Base-by-base conservation (phyloP, 2,329 filamentous ascomycete genomes). In the Claviceps citrina region DNA sequence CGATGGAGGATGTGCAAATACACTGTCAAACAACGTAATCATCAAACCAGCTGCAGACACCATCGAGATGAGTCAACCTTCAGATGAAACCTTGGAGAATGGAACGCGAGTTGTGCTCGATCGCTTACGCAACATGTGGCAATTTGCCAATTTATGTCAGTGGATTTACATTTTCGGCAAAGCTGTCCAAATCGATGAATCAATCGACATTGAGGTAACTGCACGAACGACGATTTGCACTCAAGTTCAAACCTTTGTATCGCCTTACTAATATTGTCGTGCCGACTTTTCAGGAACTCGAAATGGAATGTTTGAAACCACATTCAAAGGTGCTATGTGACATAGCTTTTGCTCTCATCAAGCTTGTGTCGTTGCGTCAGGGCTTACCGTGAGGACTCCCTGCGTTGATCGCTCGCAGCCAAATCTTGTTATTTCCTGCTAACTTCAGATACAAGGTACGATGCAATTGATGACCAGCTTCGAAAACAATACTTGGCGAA, bases 381-480 rank as follows among this genome's bases (percentile, higher is more conserved):
- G 87, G 87, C 47, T 67, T 96, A 36, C 93, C 81, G 86, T 94
- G 73, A 49, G 83, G 70, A 45, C 31, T 42, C 19, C 30, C 34
- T 15, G 10, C 25, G 7, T 15, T 39, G 30, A 13, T 10, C 36
- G 38, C 38, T 34, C 28, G 3, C 19, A 26, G 28, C 12, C 28
- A 19, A 8, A 12, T 20, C 25, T 16, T 22, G 16, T 43, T 50
- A 31, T 47, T 47, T 18, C 19, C 43, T 27, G 41, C 26, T 47
- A 25, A 40, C 50, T 58, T 37, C 50, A 8, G n/a, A 20, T 15
- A 31, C 22, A 43, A 95, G 87, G 1, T 74, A 70, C 39, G 86
- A 93, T 3, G 79, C 91, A 36, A 93, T 96, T 51, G 86, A 96
- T 55, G 86, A 95, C 54, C 94, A 95, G 56, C 81, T 86, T 26